A percentile compares a stretch with the other conserved stretches of the same genome.
These are phyloP conservation scores for Rheum nobile DNA, from an alignment of 148 eudicot genomes.

Conservation along the genomic window DNA sequence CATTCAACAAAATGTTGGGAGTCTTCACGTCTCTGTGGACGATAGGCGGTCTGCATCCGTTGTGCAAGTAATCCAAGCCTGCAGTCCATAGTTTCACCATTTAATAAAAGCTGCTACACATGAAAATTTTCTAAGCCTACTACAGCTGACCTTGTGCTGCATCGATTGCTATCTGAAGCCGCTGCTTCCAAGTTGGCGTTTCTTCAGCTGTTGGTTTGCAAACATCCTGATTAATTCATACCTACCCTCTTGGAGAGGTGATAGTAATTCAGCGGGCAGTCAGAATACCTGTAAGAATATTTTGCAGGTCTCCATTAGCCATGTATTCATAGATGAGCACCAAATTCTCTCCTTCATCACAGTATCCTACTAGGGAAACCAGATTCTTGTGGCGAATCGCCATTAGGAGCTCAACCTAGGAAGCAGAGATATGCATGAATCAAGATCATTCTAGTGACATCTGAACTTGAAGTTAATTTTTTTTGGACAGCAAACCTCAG, in stretches of 20 bases:
- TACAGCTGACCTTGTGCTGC: conserved; percentile 33
- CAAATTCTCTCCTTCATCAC: conserved; percentile 26
- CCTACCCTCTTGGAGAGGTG: not conserved
- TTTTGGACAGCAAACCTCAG: conserved; percentile 20
- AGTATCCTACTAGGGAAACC: conserved; percentile 38
- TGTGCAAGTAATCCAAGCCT: conserved; percentile 41
- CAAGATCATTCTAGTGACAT: not conserved
- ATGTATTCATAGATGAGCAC: conserved; percentile 26
- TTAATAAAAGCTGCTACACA: not conserved
- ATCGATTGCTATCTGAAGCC: conserved; percentile 27
- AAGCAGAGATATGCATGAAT: not conserved
- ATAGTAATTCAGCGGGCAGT: not conserved
- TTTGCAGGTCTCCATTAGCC: conserved; percentile 34
- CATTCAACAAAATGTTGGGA: conserved; percentile 27
- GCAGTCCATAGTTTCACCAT: not conserved
- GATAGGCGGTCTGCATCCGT: conserved; percentile 31
- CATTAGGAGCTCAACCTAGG: conserved; percentile 19
- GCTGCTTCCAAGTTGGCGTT: conserved; percentile 27
- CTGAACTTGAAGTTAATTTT: not conserved
- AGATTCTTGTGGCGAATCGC: conserved; percentile 37
- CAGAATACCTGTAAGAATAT: conserved; percentile 21
- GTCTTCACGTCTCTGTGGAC: conserved; percentile 37
- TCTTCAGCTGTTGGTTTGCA: not conserved
- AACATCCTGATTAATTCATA: not conserved
- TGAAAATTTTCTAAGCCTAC: too few relatives aligned